A percentile compares a stretch with the other conserved stretches of the same genome.
Evolutionary conservation across 805 yeast genomes (phyloP).

Genomic region (Candida takata): DNA sequence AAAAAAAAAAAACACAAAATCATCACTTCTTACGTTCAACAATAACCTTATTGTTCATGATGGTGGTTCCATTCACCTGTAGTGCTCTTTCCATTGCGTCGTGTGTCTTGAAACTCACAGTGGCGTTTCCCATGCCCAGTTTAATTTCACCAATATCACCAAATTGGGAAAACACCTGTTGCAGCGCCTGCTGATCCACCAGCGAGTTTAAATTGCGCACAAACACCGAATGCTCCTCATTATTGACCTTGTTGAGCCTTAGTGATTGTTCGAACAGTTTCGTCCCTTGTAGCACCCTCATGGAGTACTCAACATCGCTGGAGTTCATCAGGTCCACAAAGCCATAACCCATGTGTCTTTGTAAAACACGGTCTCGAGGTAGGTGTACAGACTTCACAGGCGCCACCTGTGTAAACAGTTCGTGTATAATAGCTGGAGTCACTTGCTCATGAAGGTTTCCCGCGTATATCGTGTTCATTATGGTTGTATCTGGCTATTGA

Average conservation of each 20-base stretch:
- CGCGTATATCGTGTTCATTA: conserved; percentile 24
- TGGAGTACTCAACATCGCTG: conserved; percentile 65
- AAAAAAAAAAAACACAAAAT: background rate
- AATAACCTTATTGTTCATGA: conserved; percentile 58
- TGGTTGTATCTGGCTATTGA: background rate
- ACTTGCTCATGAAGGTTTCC: conserved; percentile 79
- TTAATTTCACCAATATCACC: conserved; percentile 54
- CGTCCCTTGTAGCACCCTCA: conserved; percentile 51
- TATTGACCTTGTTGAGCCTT: conserved; percentile 45
- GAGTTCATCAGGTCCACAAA: conserved; percentile 63
- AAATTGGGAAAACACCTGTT: conserved; percentile 49
- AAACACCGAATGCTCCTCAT: conserved; percentile 5
- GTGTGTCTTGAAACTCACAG: conserved; percentile 56
- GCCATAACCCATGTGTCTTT: conserved; percentile 79
- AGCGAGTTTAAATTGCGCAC: conserved; percentile 42
- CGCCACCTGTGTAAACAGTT: conserved; percentile 77
- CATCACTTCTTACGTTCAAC: conserved; percentile 29
- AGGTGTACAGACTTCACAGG: conserved; percentile 65
- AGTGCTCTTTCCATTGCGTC: conserved; percentile 68
- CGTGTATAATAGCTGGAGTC: conserved; percentile 66
- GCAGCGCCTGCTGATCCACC: conserved; percentile 52
- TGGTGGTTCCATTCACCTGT: conserved; percentile 57
- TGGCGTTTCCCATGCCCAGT: conserved; percentile 51
- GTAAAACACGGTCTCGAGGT: conserved; percentile 71
- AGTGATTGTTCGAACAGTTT: conserved; percentile 55